Evolutionary conservation across 306 rosid species (phyloP), one percentile per base, ranked within the genome.

Genomic region (Cucurbita moschata): DNA sequence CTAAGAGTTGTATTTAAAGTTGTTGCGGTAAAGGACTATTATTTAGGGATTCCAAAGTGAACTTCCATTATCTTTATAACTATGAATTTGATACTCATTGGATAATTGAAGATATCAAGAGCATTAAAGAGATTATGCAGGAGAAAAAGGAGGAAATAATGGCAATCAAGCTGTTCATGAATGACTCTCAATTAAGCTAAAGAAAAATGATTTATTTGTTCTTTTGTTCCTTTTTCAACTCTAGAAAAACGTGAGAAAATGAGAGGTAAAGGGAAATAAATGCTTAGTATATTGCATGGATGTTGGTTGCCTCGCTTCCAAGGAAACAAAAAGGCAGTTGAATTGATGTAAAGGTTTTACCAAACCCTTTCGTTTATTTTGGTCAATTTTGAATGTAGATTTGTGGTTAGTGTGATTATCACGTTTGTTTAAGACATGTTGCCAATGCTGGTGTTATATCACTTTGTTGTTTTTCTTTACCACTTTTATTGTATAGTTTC

Each of bases 301-400:
- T 49, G 14, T 49, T 49, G 53, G 6, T 70, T 70, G 74, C 74
- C 60, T 49, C 16, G 5, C 30, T 69, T 69, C 59, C 30, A 69
- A 69, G 74, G 46, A 69, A 69, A 50, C 59, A 49, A 50, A 66
- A 51, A 49, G 43, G 46, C 46, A 30, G 51, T 21, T 69, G 3
- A 42, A 30, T 10, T 49, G 59, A 70, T 51, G 74, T 16, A 70
- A 70, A 50, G 26, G 60, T 51, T 70, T 70, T n/a, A 70, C 74
- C 74, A 30, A 68, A 70, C 10, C 43, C 58, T 49, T 67, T 67
- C 6, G 10, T 67, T 19, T 46, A 10, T 43, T 67, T 10, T 18
- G 14, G 52, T 8, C 19, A 19, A 2, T 23, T 46, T 44, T 19
- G 5, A 68, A 47, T 23, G 72, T 67, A 19, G 19, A 7, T 46